phyloP scores from a whole-genome alignment of 2,329 filamentous ascomycete species.

The Hymenoscyphus repandus region DNA sequence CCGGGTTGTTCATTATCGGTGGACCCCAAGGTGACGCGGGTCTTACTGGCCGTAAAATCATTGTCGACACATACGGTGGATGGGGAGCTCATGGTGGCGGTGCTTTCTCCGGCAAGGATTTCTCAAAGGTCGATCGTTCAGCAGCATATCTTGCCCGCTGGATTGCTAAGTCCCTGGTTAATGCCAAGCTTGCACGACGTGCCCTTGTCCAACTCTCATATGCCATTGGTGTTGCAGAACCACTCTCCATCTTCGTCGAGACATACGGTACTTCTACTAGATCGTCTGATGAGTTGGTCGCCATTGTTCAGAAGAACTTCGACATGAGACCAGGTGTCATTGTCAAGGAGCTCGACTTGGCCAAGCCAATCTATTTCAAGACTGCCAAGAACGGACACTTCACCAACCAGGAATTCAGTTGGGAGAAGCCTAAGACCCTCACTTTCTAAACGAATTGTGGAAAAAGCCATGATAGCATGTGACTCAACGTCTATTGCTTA shows the following conservation, averaged over 20 bases:
- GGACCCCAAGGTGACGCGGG: constrained; percentile 98
- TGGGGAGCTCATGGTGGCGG: constrained; percentile 99
- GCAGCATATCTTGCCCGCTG: constrained; percentile 96
- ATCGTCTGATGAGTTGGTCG: constrained; percentile 85
- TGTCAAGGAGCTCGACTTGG: constrained; percentile 92
- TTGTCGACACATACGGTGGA: constrained; percentile 97
- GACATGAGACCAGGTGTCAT: constrained; percentile 98
- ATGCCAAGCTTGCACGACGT: constrained; percentile 83
- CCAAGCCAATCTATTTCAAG: constrained; percentile 95
- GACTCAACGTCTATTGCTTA: constrained; percentile 32
- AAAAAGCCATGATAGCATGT: constrained; percentile 20
- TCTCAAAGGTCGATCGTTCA: constrained; percentile 99
- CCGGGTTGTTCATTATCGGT: constrained; percentile 97
- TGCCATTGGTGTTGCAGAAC: constrained; percentile 97
- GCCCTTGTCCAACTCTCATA: constrained; percentile 97
- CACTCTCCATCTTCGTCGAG: constrained; percentile 96
- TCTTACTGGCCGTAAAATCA: constrained; percentile 98
- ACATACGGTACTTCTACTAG: constrained; percentile 91
- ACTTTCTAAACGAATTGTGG: constrained; percentile 63
- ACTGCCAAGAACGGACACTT: constrained; percentile 99
- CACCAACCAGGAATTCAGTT: constrained; percentile 95
- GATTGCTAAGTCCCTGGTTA: constrained; percentile 97
- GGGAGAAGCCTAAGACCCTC: constrained; percentile 96
- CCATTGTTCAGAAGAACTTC: constrained; percentile 95
- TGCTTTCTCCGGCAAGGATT: constrained; percentile 99